Evolutionary conservation across 2,329 filamentous ascomycete genomes (phyloP).

Genomic region (Sporothrix inflata): DNA sequence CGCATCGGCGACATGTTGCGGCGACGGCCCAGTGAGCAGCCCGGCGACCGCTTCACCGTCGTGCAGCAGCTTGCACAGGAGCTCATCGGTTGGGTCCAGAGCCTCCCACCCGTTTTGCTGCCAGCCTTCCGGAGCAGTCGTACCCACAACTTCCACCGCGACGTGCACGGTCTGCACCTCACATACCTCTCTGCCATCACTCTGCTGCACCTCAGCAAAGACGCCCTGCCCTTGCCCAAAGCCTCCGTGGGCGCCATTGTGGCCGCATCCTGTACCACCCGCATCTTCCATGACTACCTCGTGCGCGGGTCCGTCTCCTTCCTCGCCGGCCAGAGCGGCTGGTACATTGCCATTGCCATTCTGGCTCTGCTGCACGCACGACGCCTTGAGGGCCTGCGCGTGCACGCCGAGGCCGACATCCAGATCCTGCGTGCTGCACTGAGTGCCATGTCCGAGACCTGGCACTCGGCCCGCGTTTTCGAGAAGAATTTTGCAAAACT

Average conservation of each 20-base stretch:
- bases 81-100: not conserved
- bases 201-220: not conserved
- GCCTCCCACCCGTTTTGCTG: not conserved
- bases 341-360: slow-evolving; percentile 5
- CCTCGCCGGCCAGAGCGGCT: not conserved
- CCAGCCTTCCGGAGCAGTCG: not conserved
- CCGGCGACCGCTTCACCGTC: not conserved
- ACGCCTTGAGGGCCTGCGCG: not conserved
- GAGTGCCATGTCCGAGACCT: not conserved
- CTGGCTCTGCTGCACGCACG: not conserved
- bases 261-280: not conserved
- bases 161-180: not conserved
- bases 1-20: not conserved
- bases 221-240: not conserved
- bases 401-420: not conserved
- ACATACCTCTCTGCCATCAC: not conserved
- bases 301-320: not conserved
- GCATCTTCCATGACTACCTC: not conserved
- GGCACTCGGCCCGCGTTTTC: not conserved
- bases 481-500: not conserved
- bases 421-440: not conserved
- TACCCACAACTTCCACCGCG: not conserved
- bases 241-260: not conserved
- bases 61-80: not conserved
- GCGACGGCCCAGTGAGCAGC: not conserved